Evolutionary conservation across 1,139 yeast genomes (phyloP).

Genomic region (Candida mesenterica): DNA sequence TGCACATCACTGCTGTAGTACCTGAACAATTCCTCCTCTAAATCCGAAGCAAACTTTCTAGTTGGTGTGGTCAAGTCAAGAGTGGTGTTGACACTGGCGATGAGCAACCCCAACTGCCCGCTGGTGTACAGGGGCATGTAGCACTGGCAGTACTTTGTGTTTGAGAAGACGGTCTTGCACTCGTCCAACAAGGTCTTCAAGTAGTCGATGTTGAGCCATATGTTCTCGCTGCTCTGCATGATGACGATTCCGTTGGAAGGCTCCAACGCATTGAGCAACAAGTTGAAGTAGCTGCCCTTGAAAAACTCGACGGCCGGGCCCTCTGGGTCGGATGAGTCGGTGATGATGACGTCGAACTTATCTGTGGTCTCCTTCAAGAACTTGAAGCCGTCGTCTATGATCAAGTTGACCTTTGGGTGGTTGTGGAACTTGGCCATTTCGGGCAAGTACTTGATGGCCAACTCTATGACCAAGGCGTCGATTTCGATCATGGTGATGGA

Average conservation of each 20-base stretch:
- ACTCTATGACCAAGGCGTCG: constrained; percentile 79
- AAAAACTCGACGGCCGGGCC: constrained; percentile 97
- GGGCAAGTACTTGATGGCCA: constrained; percentile 75
- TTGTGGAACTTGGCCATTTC: constrained; percentile 70
- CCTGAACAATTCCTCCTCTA: constrained; percentile 54
- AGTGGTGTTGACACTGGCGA: constrained; percentile 64
- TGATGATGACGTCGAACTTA: constrained; percentile 81
- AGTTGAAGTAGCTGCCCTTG: constrained; percentile 75
- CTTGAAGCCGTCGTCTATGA: constrained; percentile 87
- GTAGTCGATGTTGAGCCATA: constrained; percentile 81
- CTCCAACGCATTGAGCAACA: constrained; percentile 63
- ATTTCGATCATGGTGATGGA: constrained; percentile 83
- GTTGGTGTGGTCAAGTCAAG: constrained; percentile 55
- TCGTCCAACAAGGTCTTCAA: constrained; percentile 58
- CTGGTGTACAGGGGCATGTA: constrained; percentile 96
- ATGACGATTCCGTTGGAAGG: constrained; percentile 76
- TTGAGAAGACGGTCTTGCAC: constrained; percentile 70
- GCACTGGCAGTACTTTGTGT: constrained; percentile 78
- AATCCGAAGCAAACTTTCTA: constrained; percentile 41
- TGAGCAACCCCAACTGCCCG: constrained; percentile 87
- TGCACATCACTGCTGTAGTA: constrained; percentile 80
- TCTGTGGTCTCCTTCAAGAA: constrained; percentile 49
- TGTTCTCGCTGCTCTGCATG: constrained; percentile 89
- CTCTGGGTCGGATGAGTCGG: constrained; percentile 96
- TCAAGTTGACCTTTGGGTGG: constrained; percentile 71